A percentile compares a stretch with the other conserved stretches of the same genome.
Conservation (phyloP, 305 asterid species). For the Solanum aculeatissimum region DNA sequence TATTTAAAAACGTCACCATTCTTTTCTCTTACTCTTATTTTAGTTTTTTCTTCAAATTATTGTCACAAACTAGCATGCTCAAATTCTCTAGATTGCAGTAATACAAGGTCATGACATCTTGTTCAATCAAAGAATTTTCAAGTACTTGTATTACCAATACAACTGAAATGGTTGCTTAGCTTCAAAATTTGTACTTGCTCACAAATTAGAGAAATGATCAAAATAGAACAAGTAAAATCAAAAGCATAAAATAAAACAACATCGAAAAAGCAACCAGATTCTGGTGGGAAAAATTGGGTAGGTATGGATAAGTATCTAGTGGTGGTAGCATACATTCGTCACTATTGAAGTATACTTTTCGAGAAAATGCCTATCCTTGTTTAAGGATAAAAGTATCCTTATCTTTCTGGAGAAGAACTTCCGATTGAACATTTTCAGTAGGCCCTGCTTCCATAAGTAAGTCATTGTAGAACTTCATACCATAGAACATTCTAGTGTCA, state of each 20-base stretch:
- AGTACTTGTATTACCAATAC: neutral
- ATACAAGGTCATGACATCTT: neutral
- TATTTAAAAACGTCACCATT: no score
- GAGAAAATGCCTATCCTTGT: slow-evolving; percentile 71
- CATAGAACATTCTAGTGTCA: slow-evolving; percentile 70
- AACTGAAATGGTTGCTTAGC: neutral
- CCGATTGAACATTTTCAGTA: slow-evolving; percentile 47
- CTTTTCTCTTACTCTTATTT: no score
- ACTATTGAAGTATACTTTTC: slow-evolving; percentile 63
- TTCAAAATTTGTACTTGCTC: slow-evolving; percentile 9
- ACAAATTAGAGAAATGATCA: slow-evolving; percentile 9
- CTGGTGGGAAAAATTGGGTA: slow-evolving; percentile 40
- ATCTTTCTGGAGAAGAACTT: slow-evolving; percentile 48
- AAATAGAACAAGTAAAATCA: slow-evolving; percentile 15
- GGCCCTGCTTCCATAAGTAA: slow-evolving; percentile 53
- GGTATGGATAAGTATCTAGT: slow-evolving; percentile 53
- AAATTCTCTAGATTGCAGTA: neutral
- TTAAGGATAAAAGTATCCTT: slow-evolving; percentile 34
- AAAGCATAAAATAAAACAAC: slow-evolving; percentile 4
- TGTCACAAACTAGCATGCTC: neutral
- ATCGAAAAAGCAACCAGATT: slow-evolving; percentile 16
- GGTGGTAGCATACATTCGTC: slow-evolving; percentile 63
- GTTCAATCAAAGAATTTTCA: neutral
- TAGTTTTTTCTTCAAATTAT: no score
- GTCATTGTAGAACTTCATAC: slow-evolving; percentile 64